phyloP scores from a whole-genome alignment of 306 rosid species.

The Clitoria ternatea region DNA sequence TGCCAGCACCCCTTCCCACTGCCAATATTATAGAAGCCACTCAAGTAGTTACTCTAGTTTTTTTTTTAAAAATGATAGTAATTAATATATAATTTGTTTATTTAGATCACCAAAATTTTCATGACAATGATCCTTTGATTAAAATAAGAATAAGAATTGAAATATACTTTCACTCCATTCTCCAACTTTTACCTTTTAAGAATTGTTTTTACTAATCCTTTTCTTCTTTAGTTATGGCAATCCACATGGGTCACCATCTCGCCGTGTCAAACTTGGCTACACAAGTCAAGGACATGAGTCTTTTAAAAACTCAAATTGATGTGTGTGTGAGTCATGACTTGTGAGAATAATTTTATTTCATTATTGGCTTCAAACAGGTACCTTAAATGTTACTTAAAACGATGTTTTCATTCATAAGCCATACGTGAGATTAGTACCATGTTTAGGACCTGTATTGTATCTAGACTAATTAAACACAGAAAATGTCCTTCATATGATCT shows the following conservation, averaged over 20 bases:
- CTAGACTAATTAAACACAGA: too few species aligned
- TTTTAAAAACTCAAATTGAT: neutral
- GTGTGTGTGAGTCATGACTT: neutral
- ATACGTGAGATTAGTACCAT: neutral
- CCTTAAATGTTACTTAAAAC: neutral
- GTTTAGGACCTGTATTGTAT: too few species aligned
- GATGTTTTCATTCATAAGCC: neutral
- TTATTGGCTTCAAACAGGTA: neutral
- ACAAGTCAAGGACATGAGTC: constrained; percentile 15
- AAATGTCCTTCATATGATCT: too few species aligned
- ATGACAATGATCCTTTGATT: neutral
- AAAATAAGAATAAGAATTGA: neutral
- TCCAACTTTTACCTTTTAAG: neutral
- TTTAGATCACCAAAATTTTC: neutral
- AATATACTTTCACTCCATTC: neutral
- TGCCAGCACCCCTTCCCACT: too few species aligned
- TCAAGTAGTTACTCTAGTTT: neutral
- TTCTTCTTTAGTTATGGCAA: neutral
- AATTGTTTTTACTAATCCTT: neutral
- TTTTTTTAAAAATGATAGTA: neutral
- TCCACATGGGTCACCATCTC: neutral
- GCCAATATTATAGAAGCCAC: neutral
- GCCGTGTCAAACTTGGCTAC: constrained; percentile 36
- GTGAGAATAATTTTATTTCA: neutral
- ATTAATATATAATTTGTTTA: neutral